Evolutionary conservation across 768 basidiomycete species (phyloP).

Genomic region (Leccinum disarticulatum): DNA sequence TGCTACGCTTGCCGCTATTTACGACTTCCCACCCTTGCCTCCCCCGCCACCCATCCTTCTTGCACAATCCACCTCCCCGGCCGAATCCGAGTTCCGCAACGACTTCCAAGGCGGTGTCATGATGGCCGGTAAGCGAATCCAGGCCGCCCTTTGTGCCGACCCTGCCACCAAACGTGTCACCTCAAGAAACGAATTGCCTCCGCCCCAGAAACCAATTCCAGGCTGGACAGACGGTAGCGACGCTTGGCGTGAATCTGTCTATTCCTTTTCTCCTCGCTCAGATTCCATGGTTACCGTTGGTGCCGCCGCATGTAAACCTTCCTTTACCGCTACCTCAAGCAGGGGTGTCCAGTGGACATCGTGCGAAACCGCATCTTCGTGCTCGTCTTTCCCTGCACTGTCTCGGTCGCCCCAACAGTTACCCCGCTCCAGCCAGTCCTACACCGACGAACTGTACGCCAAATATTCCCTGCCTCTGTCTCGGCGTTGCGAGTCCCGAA

Average conservation of each 20-base stretch:
- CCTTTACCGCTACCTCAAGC: conserved; percentile 53
- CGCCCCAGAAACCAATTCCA: conserved; percentile 46
- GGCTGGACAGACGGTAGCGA: conserved; percentile 71
- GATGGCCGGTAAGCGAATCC: conserved; percentile 64
- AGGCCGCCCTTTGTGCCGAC: conserved; percentile 43
- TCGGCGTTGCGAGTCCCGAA: conserved; percentile 54
- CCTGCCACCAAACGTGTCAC: conserved; percentile 38
- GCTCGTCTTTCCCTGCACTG: conserved; percentile 27
- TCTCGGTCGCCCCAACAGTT: conserved; percentile 24
- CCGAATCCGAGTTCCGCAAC: conserved; percentile 32
- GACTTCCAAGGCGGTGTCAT: conserved; percentile 63
- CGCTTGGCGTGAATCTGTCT: conserved; percentile 67
- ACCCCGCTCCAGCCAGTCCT: conserved; percentile 31
- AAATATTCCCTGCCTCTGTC: conserved; percentile 57
- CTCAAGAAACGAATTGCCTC: conserved; percentile 33
- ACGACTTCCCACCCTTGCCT: conserved; percentile 54
- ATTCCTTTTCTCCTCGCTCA: conserved; percentile 48
- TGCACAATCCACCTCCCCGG: conserved; percentile 18
- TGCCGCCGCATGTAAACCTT: conserved; percentile 29
- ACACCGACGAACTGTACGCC: conserved; percentile 48
- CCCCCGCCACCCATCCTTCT: conserved; percentile 47
- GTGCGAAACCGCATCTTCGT: conserved; percentile 29
- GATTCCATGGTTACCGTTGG: conserved; percentile 33
- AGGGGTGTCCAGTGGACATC: conserved; percentile 51
- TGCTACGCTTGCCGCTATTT: conserved; percentile 39